Conservation (phyloP, 2,329 filamentous ascomycete genomes). For the Nemania sp. region DNA sequence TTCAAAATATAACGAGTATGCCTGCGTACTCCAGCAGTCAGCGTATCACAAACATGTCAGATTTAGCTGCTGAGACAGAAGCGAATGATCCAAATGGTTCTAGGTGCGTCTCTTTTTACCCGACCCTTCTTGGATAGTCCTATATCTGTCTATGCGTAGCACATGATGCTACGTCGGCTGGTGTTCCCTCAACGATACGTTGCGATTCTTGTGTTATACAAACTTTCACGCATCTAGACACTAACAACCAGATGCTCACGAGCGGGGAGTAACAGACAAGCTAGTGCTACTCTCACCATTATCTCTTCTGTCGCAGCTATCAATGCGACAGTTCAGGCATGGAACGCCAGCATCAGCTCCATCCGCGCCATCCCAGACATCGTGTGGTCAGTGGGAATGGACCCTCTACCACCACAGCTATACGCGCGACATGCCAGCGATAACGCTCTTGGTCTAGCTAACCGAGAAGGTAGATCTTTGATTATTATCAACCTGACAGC, state of each 20-base stretch:
- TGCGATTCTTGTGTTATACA: not conserved
- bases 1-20: not conserved
- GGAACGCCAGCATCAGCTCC: not conserved
- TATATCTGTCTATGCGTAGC: not conserved
- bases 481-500: not conserved
- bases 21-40: not conserved
- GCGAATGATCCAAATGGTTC: not conserved
- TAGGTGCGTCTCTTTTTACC: not conserved
- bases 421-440: not conserved
- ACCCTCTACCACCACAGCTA: not conserved
- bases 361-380: not conserved
- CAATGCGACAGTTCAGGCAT: not conserved
- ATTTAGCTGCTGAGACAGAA: not conserved
- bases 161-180: too few relatives aligned
- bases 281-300: constrained; percentile 3
- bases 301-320: not conserved
- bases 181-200: not conserved
- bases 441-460: not conserved
- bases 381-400: not conserved
- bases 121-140: not conserved
- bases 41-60: not conserved
- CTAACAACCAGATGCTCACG: not conserved
- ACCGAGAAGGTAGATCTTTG: not conserved
- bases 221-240: not conserved
- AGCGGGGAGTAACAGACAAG: not conserved